phyloP scores from a whole-genome alignment of 139 green algal genomes.

The Chlorella sp. region DNA sequence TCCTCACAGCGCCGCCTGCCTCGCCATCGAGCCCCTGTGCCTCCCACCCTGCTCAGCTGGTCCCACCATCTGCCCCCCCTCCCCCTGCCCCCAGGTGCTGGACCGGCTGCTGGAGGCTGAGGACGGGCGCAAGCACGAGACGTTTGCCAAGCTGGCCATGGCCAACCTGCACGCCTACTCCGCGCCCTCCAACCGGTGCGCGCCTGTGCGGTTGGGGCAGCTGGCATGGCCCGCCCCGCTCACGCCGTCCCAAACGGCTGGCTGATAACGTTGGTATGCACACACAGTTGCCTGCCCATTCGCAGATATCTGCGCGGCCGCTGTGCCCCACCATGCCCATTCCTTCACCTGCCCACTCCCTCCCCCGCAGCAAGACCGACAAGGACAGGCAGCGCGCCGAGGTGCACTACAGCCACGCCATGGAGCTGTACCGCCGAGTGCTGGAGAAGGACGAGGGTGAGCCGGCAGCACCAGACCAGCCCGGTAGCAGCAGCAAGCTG shows the following conservation, averaged over 20 bases:
- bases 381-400: slow-evolving; percentile 8
- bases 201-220: too few relatives aligned
- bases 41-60: too few relatives aligned
- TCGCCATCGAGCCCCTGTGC: too few relatives aligned
- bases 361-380: slow-evolving; percentile 31
- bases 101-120: slow-evolving; percentile 45
- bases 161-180: slow-evolving; percentile 70
- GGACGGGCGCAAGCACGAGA: slow-evolving; percentile 31
- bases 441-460: slow-evolving; percentile 55
- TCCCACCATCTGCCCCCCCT: too few relatives aligned
- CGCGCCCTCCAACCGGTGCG: slow-evolving; percentile 47
- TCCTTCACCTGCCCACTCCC: too few relatives aligned
- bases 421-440: slow-evolving; percentile 63
- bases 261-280: too few relatives aligned
- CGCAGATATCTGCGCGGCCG: too few relatives aligned
- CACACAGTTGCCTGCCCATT: too few relatives aligned
- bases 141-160: slow-evolving; percentile 57
- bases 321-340: too few relatives aligned
- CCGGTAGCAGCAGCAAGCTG: neutral
- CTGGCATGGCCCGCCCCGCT: too few relatives aligned
- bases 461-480: neutral
- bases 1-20: too few relatives aligned
- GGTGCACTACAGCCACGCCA: slow-evolving; percentile 46
- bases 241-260: too few relatives aligned
- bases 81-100: slow-evolving; percentile 12